These are phyloP conservation scores for Rubus idaeus DNA, from an alignment of 306 rosid genomes.

Conservation along the genomic window DNA sequence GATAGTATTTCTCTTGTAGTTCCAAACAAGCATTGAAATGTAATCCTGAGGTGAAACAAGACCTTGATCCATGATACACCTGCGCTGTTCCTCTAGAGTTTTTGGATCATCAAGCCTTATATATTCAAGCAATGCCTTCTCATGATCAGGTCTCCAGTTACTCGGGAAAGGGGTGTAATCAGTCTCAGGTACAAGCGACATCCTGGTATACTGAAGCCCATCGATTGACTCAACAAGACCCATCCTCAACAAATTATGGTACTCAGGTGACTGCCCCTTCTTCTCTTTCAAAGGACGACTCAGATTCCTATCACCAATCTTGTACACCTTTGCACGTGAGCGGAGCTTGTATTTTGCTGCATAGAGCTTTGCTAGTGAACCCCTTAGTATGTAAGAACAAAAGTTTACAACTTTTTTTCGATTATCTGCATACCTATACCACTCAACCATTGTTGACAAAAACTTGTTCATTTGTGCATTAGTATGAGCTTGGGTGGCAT, in stretches of 20 bases:
- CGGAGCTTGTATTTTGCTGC: constrained; percentile 98
- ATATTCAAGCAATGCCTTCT: constrained; percentile 77
- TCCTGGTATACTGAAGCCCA: constrained; percentile 87
- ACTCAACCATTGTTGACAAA: constrained; percentile 81
- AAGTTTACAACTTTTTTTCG: constrained; percentile 88
- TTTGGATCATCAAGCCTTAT: constrained; percentile 76
- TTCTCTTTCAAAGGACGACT: constrained; percentile 93
- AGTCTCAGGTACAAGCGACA: constrained; percentile 88
- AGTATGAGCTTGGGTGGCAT: constrained; percentile 97
- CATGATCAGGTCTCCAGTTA: constrained; percentile 92
- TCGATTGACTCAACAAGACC: constrained; percentile 95
- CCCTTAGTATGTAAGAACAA: constrained; percentile 83
- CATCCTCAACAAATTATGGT: constrained; percentile 90
- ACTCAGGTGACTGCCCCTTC: constrained; percentile 92
- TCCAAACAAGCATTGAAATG: constrained; percentile 97
- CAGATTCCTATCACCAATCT: constrained; percentile 82
- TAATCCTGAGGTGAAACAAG: constrained; percentile 92
- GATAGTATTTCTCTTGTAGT: constrained; percentile 71
- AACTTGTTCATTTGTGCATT: constrained; percentile 98
- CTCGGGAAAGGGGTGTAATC: constrained; percentile 84
- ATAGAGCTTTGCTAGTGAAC: constrained; percentile 96
- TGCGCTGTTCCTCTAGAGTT: constrained; percentile 68
- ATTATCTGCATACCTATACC: constrained; percentile 95
- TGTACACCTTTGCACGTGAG: constrained; percentile 92
- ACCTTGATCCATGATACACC: constrained; percentile 66